Conservation (phyloP, 805 yeast genomes). For the Brettanomyces sp. region DNA sequence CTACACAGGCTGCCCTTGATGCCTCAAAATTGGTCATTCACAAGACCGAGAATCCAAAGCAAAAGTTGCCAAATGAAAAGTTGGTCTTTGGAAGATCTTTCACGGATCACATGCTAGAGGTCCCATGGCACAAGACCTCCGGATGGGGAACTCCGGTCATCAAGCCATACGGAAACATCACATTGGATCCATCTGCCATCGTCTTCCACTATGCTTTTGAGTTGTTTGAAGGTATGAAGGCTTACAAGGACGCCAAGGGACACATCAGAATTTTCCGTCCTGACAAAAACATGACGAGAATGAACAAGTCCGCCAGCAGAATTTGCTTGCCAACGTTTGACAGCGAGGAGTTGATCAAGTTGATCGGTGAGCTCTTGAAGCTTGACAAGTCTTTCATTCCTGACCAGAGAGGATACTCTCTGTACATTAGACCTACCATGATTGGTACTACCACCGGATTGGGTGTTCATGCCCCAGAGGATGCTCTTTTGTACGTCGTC, state of each 20-base stretch:
- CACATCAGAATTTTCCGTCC: conserved; percentile 81
- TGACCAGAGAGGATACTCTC: conserved; percentile 75
- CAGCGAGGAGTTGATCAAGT: conserved; percentile 61
- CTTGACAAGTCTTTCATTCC: conserved; percentile 78
- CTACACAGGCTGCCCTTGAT: conserved; percentile 33
- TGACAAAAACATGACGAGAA: conserved; percentile 82
- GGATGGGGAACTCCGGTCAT: conserved; percentile 93
- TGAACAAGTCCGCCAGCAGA: conserved; percentile 83
- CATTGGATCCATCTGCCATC: conserved; percentile 78
- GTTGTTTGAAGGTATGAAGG: conserved; percentile 93
- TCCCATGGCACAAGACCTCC: conserved; percentile 65
- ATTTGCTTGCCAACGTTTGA: conserved; percentile 86
- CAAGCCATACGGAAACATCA: conserved; percentile 69
- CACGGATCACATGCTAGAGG: conserved; percentile 82
- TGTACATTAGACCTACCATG: conserved; percentile 89
- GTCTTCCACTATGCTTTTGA: conserved; percentile 95
- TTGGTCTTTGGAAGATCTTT: conserved; percentile 66
- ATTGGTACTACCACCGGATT: conserved; percentile 86
- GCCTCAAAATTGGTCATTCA: conserved; percentile 43
- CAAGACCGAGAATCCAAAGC: conserved; percentile 40
- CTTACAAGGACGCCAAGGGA: conserved; percentile 60
- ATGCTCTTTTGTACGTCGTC: conserved; percentile 76
- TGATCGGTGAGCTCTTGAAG: conserved; percentile 66
- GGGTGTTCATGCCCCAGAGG: conserved; percentile 79
- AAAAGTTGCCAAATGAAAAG: conserved; percentile 48